Evolutionary conservation across 768 basidiomycete species (phyloP), one percentile per base, ranked within the genome.

Genomic region (Mrakia gelida): DNA sequence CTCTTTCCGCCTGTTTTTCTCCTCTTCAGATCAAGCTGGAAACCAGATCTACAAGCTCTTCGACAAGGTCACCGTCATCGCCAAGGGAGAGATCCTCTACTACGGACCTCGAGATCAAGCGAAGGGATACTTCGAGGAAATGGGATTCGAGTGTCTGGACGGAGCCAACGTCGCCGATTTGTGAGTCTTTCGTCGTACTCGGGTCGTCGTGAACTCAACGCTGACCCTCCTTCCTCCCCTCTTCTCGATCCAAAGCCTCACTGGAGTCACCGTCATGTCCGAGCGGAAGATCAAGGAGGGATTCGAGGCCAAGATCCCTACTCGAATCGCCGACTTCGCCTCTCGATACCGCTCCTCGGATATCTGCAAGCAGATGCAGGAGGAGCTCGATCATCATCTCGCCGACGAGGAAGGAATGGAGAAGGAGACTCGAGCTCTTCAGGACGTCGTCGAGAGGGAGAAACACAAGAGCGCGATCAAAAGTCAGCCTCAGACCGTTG

Each of bases 111-210:
- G 75, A 26, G 43, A 61, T n/a, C n/a, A 71, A 6, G 80, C 80
- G 3, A 67, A 72, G 59, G 23, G 30, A 26, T 80, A 80, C 78
- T 82, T 83, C 62, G 82, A 83, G 65, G 81, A 82, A 52, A 52
- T 83, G 21, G 83, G 83, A 0, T 83, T 83, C 70, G 82, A 80
- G 6, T 81, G 80, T 73, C 75, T 78, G 5, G 80, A 81, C 30
- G 82, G 83, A 23, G 81, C 79, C 21, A 83, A 82, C 68, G 80
- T 81, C 23, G 82, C 82, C 28, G 83, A 83, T 75, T 83, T 79
- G 59, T 59, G 59, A n/a, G 59, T 59, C 2, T 52, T 13, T 21
- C n/a, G 5, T 59, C n/a, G 26, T 56, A 16, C 28, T 59, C n/a
- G 23, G 11, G 8, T 59, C 59, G 4, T 18, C 7, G 8, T 59